Evolutionary conservation across 768 basidiomycete species (phyloP), one percentile per base, ranked within the genome.

Genomic region (Asterophora lycoperdoides): DNA sequence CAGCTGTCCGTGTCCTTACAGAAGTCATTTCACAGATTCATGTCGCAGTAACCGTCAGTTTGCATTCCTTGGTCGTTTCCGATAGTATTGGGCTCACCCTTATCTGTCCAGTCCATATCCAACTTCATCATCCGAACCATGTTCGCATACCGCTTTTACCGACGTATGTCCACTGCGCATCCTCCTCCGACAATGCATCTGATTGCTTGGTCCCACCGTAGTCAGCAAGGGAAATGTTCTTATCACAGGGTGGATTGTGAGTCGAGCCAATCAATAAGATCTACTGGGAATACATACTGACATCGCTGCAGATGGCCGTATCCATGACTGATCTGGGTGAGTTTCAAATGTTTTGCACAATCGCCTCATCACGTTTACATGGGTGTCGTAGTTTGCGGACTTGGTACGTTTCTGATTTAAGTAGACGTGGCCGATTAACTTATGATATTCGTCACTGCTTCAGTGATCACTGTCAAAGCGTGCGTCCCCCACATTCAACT

Each of bases 401-500:
- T 70, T 30, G 60, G 73, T 74, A 53, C 55, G 70, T 60, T 13
- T 34, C 33, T 29, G 32, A 10, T 48, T 18, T 11, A 23, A n/a
- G 40, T 57, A 14, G 42, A 41, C 37, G 19, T 36, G 17, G 11
- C 6, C 20, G 15, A 5, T 43, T 13, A 23, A 4, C n/a, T 28
- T 23, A 41, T 11, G 20, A 3, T 41, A 23, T 5, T 28, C 8
- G 23, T 6, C 23, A 23, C 42, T 8, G n/a, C 49, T 35, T 13
- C 39, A 82, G 80, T 69, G 19, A 78, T 81, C 50, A 77, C 78
- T 1, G 70, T 59, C 30, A 80, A 77, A 69, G 73, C 75, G 78
- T 81, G 41, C 39, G 76, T 60, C 26, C 49, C 11, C 33, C 41
- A 20, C 23, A n/a, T 26, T n/a, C n/a, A 32, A 32, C 48, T 10